Conservation (phyloP, 1,139 yeast genomes). For the Lizanozyma gosingica region DNA sequence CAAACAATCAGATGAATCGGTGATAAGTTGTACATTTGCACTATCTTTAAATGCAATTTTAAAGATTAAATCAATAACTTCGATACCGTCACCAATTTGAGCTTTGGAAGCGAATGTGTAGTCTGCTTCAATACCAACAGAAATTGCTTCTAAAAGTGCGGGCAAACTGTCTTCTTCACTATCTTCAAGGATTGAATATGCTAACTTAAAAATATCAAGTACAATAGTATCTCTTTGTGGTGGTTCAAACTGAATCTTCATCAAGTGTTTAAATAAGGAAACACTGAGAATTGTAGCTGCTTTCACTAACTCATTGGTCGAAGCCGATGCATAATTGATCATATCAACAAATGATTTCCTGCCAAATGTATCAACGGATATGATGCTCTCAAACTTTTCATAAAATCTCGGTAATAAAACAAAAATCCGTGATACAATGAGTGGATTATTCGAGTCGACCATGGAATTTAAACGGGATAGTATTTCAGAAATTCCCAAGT, state of each 20-base stretch:
- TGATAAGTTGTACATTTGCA: conserved; percentile 56
- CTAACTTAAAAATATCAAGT: conserved; percentile 19
- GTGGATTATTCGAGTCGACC: conserved; percentile 10
- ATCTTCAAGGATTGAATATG: conserved; percentile 40
- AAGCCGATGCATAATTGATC: conserved; percentile 17
- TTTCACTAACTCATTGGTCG: conserved; percentile 21
- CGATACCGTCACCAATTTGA: conserved; percentile 10
- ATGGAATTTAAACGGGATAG: background rate
- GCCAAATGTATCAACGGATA: conserved; percentile 30
- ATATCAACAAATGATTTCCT: conserved; percentile 29
- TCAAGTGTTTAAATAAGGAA: conserved; percentile 43
- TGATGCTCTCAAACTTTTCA: conserved; percentile 34
- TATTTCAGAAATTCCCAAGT: background rate
- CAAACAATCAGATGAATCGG: conserved; percentile 54
- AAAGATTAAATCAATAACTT: conserved; percentile 47
- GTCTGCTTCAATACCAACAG: conserved; percentile 42
- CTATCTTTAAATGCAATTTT: conserved; percentile 65
- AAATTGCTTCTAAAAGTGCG: conserved; percentile 61
- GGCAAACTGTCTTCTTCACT: conserved; percentile 81
- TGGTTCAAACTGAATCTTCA: conserved; percentile 13
- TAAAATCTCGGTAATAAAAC: conserved; percentile 48
- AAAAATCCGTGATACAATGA: conserved; percentile 38
- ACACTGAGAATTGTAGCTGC: conserved; percentile 44
- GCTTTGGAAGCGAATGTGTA: conserved; percentile 27
- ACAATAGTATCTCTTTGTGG: conserved; percentile 14